Evolutionary conservation across 306 rosid genomes (phyloP).

Genomic region (Vicia faba): DNA sequence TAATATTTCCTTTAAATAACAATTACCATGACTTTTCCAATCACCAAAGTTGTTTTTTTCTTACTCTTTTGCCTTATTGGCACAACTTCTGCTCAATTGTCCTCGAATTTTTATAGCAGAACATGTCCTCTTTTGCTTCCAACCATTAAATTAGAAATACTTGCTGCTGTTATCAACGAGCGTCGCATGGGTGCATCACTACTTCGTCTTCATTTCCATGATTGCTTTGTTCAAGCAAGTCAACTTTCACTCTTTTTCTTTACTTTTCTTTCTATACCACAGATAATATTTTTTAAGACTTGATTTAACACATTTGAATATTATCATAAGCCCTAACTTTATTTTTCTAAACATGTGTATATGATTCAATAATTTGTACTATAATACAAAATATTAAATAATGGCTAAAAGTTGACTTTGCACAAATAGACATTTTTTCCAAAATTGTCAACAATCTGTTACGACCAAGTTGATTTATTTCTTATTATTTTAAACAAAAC

Average conservation of each 20-base stretch:
- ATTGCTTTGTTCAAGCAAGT: conserved; percentile 85
- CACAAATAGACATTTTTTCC: neutral
- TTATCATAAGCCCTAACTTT: neutral
- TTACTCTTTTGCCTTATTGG: conserved; percentile 34
- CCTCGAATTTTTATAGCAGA: conserved; percentile 50
- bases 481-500: neutral
- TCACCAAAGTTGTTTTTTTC: conserved; percentile 26
- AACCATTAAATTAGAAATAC: conserved; percentile 48
- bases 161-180: conserved; percentile 52
- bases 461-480: conserved; percentile 1
- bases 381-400: neutral
- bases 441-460: neutral
- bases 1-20: neutral
- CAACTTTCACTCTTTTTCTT: neutral
- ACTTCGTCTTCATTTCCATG: conserved; percentile 88
- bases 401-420: conserved; percentile 15
- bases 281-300: neutral
- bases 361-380: neutral
- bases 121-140: conserved; percentile 64
- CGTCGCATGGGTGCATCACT: conserved; percentile 84
- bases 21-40: conserved; percentile 11
- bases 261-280: neutral
- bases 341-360: neutral
- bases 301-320: neutral
- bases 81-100: conserved; percentile 54